These are phyloP conservation scores for Pseudozyma hubeiensis DNA, from an alignment of 1,284 basidiomycete genomes.

Conservation along the genomic window DNA sequence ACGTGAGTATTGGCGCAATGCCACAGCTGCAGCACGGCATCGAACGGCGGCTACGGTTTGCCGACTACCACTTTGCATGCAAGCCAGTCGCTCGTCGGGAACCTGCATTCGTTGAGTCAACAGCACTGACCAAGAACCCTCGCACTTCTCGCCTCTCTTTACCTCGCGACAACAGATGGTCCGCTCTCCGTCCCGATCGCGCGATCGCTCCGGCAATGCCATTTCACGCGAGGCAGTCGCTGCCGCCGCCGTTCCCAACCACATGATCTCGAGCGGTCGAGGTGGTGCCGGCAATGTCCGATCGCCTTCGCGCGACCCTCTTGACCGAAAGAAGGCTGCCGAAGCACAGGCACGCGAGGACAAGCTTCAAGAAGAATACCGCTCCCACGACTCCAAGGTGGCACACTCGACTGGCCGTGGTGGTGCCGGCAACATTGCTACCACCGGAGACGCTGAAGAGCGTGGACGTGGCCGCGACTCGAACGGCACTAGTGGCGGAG, in stretches of 20 bases:
- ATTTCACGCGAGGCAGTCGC: conserved; percentile 23
- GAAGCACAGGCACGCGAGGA: conserved; percentile 47
- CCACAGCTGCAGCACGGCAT: neutral
- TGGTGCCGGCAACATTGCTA: conserved; percentile 75
- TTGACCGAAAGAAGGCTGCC: conserved; percentile 65
- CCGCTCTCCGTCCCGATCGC: conserved; percentile 50
- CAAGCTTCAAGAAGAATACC: conserved; percentile 69
- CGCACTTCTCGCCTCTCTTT: too few relatives aligned
- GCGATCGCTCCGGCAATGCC: conserved; percentile 44
- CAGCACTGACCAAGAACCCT: conserved; percentile 3
- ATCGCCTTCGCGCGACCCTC: conserved; percentile 76
- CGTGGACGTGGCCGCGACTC: conserved; percentile 47
- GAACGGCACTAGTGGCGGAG: conserved; percentile 16
- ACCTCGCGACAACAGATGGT: conserved; percentile 36
- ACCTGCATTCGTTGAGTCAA: too few relatives aligned
- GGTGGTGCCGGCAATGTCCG: conserved; percentile 83
- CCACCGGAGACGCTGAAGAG: conserved; percentile 28
- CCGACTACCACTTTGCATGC: too few relatives aligned
- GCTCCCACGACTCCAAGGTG: conserved; percentile 68
- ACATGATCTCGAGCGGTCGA: conserved; percentile 74
- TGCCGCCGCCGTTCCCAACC: conserved; percentile 32
- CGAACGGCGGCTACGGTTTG: too few relatives aligned
- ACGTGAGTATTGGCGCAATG: conserved; percentile 45
- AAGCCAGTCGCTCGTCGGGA: too few relatives aligned
- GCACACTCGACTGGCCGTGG: conserved; percentile 78